A percentile compares a stretch with the other conserved stretches of the same genome.
phyloP scores from a whole-genome alignment of 2,329 filamentous ascomycete species.

The Monosporascus sp. region DNA sequence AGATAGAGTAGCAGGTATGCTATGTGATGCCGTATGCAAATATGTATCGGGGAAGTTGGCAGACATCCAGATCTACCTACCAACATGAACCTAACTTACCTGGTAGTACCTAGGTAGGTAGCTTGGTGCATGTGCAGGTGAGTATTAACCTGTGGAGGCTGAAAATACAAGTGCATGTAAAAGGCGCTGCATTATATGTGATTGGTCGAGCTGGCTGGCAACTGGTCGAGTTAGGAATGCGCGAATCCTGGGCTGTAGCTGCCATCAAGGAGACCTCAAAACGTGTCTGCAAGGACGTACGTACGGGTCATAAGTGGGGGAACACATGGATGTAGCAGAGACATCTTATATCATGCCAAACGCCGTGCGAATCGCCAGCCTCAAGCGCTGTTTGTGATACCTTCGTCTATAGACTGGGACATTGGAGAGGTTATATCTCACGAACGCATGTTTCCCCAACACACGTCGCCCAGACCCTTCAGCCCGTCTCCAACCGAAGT shows the following conservation, averaged over 20 bases:
- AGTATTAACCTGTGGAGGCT: background rate
- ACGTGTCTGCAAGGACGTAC: background rate
- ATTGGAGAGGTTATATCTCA: no score
- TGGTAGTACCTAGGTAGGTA: background rate
- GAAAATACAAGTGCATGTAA: no score
- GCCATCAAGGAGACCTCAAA: conserved; percentile 1
- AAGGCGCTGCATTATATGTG: background rate
- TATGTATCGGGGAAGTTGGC: background rate
- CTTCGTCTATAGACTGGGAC: no score
- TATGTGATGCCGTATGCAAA: background rate
- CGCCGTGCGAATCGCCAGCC: no score
- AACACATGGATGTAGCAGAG: no score
- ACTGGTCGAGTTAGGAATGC: conserved; percentile 19
- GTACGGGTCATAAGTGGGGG: background rate
- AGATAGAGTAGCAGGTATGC: background rate
- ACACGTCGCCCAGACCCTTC: no score
- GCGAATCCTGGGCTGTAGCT: conserved; percentile 3
- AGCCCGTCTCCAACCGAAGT: no score
- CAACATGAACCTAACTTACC: background rate
- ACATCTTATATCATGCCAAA: no score
- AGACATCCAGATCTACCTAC: background rate
- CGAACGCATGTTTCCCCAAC: no score
- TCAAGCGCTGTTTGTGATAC: no score
- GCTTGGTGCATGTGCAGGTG: background rate
- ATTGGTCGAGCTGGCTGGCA: conserved; percentile 17